These are phyloP conservation scores for Emmonsiellopsis sp. DNA, from an alignment of 2,329 filamentous ascomycete species.

Conservation along the genomic window DNA sequence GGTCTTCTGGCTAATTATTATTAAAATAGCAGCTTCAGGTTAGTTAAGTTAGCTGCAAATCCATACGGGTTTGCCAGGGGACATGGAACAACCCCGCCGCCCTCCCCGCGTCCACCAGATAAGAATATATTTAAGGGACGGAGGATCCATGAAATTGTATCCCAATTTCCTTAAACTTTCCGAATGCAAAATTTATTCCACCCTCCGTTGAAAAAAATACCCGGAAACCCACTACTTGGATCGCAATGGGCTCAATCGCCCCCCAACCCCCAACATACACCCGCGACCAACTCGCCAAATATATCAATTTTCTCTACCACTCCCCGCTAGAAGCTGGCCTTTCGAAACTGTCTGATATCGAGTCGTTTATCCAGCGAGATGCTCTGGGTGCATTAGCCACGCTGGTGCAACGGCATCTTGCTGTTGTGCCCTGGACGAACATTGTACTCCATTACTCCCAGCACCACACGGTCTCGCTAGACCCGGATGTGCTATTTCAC, in stretches of 20 bases:
- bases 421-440: constrained; percentile 49
- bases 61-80: no score
- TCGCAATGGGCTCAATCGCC: neutral
- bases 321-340: constrained; percentile 8
- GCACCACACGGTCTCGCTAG: constrained; percentile 40
- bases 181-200: no score
- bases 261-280: constrained; percentile 23
- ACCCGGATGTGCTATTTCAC: constrained; percentile 42
- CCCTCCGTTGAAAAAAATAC: no score
- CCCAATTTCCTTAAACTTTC: no score
- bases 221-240: no score
- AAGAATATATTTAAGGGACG: no score
- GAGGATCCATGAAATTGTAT: no score
- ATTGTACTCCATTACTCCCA: constrained; percentile 46
- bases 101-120: no score
- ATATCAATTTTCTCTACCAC: constrained; percentile 24
- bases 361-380: constrained; percentile 20
- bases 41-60: no score
- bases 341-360: constrained; percentile 19
- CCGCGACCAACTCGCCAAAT: constrained; percentile 26
- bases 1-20: no score
- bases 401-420: constrained; percentile 38
- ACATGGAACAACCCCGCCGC: no score
- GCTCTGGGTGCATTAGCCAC: constrained; percentile 23
- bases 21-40: no score